Evolutionary conservation across 192 early-diverging fungal genomes (phyloP), one percentile per base, ranked within the genome.

Genomic region (Phlyctochytrium bullatum): DNA sequence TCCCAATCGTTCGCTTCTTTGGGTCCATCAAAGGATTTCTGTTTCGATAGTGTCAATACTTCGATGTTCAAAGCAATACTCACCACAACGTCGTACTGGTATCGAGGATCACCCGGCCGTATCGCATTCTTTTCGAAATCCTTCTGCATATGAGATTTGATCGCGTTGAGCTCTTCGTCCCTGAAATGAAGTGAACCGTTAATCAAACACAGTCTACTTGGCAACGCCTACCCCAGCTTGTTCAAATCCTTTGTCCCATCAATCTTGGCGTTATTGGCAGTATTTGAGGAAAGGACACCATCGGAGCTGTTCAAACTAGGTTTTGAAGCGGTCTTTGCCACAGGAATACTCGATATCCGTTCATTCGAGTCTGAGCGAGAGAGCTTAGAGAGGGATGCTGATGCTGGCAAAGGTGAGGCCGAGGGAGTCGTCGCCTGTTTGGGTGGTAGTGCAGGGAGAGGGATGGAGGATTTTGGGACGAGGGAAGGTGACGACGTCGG

Each of bases 1-100:
- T 78, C 76, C 76, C 76, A 78, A 14, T 78, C 76, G 59, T 78
- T 78, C 24, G 34, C 60, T 63, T 68, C 68, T 2, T 33, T 64
- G 1, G 57, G 36, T 58, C 56, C 57, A n/a, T 64, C 75, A 59
- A 73, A 77, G 23, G 51, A 61, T 77, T 77, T 72, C 75, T 72
- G 52, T 40, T 36, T 62, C 34, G 6, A 33, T n/a, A 62, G 17
- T 28, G 4, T 20, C 36, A 62, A 4, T 10, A 62, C 16, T 12
- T 14, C 66, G 10, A 24, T 64, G 35, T 30, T 14, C 10, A 25
- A 70, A 25, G 29, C n/a, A n/a, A n/a, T n/a, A n/a, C n/a, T 29
- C 20, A 77, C 75, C 62, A 73, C 67, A 36, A 78, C 56, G 51
- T 78, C 76, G 51, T 78, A 78, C 29, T 64, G 47, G 40, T 59